These are phyloP conservation scores for Ascochyta pisi DNA, from an alignment of 2,329 filamentous ascomycete species.

Conservation along the genomic window DNA sequence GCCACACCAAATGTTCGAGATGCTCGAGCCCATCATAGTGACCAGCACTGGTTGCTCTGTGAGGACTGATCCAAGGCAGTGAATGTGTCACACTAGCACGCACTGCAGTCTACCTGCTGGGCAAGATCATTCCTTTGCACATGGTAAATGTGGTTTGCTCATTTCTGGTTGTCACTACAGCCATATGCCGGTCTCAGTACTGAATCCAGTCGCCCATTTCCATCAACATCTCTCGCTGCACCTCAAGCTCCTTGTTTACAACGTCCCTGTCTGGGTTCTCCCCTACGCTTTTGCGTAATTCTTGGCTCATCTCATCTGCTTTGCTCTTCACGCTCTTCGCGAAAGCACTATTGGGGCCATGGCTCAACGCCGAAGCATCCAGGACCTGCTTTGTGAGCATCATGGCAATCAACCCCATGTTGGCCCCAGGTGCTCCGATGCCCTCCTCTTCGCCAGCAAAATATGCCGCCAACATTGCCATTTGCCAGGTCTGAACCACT, in stretches of 20 bases:
- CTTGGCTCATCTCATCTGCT: constrained; percentile 43
- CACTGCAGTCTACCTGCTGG: no score
- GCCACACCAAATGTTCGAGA: no score
- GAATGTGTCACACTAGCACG: no score
- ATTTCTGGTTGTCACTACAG: no score
- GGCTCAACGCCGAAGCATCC: constrained; percentile 50
- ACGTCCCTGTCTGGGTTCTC: constrained; percentile 26
- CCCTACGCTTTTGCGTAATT: constrained; percentile 29
- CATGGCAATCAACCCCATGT: constrained; percentile 53
- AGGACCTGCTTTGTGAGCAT: constrained; percentile 53
- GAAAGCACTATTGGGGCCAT: constrained; percentile 53
- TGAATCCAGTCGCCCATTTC: constrained; percentile 41
- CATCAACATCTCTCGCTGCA: constrained; percentile 35
- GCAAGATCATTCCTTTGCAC: no score
- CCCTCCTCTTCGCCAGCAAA: constrained; percentile 34
- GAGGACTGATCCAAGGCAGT: no score
- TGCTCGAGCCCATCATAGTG: no score
- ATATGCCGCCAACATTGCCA: constrained; percentile 48
- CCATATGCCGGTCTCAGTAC: neutral
- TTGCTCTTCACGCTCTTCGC: constrained; percentile 49
- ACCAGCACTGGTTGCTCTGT: no score
- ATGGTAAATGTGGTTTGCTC: no score
- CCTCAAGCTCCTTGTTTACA: constrained; percentile 35
- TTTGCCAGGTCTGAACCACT: constrained; percentile 56
- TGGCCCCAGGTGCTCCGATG: constrained; percentile 41